These are phyloP conservation scores for Phialophora macrospora DNA, from an alignment of 2,329 filamentous ascomycete species.

Conservation along the genomic window DNA sequence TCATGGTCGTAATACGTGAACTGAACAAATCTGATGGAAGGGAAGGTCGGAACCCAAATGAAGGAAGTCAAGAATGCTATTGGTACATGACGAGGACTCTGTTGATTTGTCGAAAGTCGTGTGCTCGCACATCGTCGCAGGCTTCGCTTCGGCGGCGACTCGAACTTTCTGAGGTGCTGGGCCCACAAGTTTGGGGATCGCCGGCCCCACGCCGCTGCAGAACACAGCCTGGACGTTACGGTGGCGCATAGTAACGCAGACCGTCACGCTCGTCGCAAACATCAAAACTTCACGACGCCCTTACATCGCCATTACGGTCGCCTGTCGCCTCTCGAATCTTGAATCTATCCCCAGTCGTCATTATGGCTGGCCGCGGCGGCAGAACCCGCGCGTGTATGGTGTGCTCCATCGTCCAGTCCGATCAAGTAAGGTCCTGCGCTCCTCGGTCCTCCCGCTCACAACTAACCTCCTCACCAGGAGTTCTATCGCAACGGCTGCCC, in stretches of 20 bases:
- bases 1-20: slow-evolving; percentile 11
- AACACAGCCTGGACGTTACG: background rate
- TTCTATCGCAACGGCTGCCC: slow-evolving; percentile 89
- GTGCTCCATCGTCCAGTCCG: slow-evolving; percentile 90
- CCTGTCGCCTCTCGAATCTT: background rate
- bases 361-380: slow-evolving; percentile 64
- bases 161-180: slow-evolving; percentile 8
- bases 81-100: slow-evolving; percentile 22
- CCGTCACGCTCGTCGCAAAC: background rate
- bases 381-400: slow-evolving; percentile 98
- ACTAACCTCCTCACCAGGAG: slow-evolving; percentile 58
- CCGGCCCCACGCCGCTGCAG: background rate
- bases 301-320: background rate
- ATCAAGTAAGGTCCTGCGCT: slow-evolving; percentile 60
- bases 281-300: background rate
- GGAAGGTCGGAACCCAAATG: background rate
- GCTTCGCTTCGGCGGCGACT: slow-evolving; percentile 17
- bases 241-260: background rate
- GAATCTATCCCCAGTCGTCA: slow-evolving; percentile 4
- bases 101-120: slow-evolving; percentile 14
- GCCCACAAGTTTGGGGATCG: slow-evolving; percentile 6
- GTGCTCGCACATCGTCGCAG: slow-evolving; percentile 18
- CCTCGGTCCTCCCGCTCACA: slow-evolving; percentile 26
- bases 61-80: slow-evolving; percentile 17
- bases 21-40: slow-evolving; percentile 6